A percentile compares a stretch with the other conserved stretches of the same genome.
Conservation (phyloP, 129 eudicot species). For the Chrysanthemum lavandulifolium region DNA sequence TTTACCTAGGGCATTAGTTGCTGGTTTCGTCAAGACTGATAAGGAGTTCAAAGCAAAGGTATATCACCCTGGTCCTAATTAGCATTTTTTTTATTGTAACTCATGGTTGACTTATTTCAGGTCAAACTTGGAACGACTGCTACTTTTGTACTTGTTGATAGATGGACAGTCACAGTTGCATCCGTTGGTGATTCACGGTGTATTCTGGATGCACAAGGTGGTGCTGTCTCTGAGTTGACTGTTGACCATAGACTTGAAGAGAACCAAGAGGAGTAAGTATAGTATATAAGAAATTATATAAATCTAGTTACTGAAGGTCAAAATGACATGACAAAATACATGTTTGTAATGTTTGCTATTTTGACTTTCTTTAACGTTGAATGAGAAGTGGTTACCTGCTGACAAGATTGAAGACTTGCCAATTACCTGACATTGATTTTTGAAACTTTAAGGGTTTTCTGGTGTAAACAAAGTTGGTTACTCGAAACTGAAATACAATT, state of each 20-base stretch:
- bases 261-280: slow-evolving; percentile 79
- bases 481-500: no score
- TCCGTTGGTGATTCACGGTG: slow-evolving; percentile 97
- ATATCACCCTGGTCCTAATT: slow-evolving; percentile 23
- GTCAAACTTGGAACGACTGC: slow-evolving; percentile 95
- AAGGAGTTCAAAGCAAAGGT: slow-evolving; percentile 93
- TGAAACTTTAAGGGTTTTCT: no score
- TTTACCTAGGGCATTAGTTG: slow-evolving; percentile 86
- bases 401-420: no score
- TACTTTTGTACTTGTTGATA: slow-evolving; percentile 80
- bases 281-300: background rate
- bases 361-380: no score
- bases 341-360: no score
- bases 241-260: slow-evolving; percentile 97
- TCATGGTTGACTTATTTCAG: slow-evolving; percentile 35
- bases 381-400: no score
- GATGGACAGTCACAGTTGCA: slow-evolving; percentile 95
- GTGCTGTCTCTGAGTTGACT: slow-evolving; percentile 63
- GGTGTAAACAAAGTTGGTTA: no score
- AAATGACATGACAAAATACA: no score
- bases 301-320: no score
- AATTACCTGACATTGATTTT: no score
- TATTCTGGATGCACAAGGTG: slow-evolving; percentile 77
- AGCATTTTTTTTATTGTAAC: no score
- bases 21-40: slow-evolving; percentile 92